Percentiles rank a stretch among this genome's conserved stretches.
These are phyloP conservation scores for Vaccinium darrowii DNA, from an alignment of 148 eudicot species.

Conservation along the genomic window DNA sequence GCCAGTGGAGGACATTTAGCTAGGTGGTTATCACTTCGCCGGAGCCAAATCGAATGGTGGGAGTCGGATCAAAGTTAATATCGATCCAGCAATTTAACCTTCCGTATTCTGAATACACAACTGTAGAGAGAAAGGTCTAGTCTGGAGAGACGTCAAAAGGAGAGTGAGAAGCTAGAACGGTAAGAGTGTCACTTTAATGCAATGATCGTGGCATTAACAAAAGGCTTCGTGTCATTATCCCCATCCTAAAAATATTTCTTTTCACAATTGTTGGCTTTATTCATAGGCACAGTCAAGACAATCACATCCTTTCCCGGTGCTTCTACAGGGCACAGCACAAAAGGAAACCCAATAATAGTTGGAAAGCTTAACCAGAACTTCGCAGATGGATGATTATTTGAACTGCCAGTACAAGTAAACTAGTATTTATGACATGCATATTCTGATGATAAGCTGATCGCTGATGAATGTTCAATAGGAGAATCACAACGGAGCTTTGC, in stretches of 20 bases:
- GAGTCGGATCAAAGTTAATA: too few relatives aligned
- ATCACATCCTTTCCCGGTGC: background rate
- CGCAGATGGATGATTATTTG: background rate
- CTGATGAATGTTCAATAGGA: background rate
- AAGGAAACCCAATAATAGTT: background rate
- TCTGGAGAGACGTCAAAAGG: too few relatives aligned
- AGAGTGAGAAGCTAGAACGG: too few relatives aligned
- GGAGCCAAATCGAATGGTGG: too few relatives aligned
- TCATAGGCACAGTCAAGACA: background rate
- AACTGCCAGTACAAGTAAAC: constrained; percentile 2
- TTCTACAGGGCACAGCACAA: background rate
- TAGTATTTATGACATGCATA: background rate
- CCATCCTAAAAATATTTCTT: background rate
- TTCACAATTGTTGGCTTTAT: background rate
- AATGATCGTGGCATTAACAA: too few relatives aligned
- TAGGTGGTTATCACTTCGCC: too few relatives aligned
- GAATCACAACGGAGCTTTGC: background rate
- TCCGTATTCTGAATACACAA: too few relatives aligned
- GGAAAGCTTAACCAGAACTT: background rate
- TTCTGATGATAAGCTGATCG: background rate
- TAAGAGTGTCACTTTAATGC: too few relatives aligned
- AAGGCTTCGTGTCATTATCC: too few relatives aligned
- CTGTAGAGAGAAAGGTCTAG: too few relatives aligned
- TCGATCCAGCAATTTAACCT: too few relatives aligned
- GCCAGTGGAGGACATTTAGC: too few relatives aligned